Evolutionary conservation across 257 asterid genomes (phyloP).

Genomic region (Solanum rostratum): DNA sequence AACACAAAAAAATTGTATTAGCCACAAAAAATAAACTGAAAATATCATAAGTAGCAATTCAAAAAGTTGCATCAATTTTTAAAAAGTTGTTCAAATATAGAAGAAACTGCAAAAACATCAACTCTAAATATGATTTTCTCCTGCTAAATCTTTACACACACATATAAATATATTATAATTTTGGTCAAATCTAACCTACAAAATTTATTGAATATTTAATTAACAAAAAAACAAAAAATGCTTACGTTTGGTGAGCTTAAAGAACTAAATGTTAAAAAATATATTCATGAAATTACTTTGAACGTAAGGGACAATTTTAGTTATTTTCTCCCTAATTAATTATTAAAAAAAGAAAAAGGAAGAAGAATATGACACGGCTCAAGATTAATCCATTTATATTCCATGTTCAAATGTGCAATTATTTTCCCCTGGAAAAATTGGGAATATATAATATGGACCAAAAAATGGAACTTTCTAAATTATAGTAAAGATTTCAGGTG

Average conservation of each 20-base stretch:
- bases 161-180: background rate
- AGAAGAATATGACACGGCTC: background rate
- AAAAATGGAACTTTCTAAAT: background rate
- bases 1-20: background rate
- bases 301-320: background rate
- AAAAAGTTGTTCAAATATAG: background rate
- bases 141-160: background rate
- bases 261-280: background rate
- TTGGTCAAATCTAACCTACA: background rate
- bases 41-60: background rate
- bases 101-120: background rate
- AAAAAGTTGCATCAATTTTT: background rate
- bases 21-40: fast-evolving
- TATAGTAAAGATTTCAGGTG: background rate
- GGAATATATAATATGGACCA: background rate
- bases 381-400: background rate
- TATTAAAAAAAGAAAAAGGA: background rate
- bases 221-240: background rate
- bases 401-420: background rate
- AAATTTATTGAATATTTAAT: background rate
- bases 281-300: background rate
- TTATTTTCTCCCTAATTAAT: background rate
- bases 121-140: background rate
- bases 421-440: background rate
- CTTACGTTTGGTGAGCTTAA: background rate